Percentiles rank a stretch among this genome's conserved stretches.
These are phyloP conservation scores for Pulveroboletus sp. DNA, from an alignment of 768 basidiomycete genomes.

Conservation along the genomic window DNA sequence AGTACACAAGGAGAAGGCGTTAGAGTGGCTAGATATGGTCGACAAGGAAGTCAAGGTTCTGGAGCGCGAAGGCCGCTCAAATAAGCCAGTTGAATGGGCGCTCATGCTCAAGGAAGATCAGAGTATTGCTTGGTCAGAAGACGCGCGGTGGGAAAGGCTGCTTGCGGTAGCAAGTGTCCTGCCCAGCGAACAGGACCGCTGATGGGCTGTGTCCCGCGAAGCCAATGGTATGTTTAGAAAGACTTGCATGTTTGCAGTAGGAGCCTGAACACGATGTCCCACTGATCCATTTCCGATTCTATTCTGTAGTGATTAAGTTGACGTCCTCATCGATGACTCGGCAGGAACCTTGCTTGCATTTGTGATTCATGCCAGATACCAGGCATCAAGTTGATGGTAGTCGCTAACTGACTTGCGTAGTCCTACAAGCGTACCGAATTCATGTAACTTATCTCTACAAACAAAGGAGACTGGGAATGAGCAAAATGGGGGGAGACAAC, in stretches of 20 bases:
- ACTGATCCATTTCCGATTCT: no score
- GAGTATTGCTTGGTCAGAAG: constrained; percentile 52
- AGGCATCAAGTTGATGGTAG: no score
- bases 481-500: no score
- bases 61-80: constrained; percentile 30
- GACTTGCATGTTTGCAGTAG: not conserved
- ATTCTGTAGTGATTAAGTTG: no score
- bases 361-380: no score
- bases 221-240: not conserved
- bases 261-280: no score
- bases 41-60: constrained; percentile 37
- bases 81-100: constrained; percentile 34
- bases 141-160: constrained; percentile 46
- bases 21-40: constrained; percentile 54
- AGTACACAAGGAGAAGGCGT: constrained; percentile 48
- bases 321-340: no score
- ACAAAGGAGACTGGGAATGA: no score
- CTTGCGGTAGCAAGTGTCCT: constrained; percentile 38
- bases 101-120: constrained; percentile 51
- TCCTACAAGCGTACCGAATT: no score
- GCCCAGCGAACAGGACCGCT: constrained; percentile 15
- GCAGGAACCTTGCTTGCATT: no score
- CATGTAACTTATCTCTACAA: no score
- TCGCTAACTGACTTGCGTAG: no score
- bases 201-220: not conserved